These are phyloP conservation scores for Larix kaempferi DNA, from an alignment of 75 land plant species.

Conservation along the genomic window DNA sequence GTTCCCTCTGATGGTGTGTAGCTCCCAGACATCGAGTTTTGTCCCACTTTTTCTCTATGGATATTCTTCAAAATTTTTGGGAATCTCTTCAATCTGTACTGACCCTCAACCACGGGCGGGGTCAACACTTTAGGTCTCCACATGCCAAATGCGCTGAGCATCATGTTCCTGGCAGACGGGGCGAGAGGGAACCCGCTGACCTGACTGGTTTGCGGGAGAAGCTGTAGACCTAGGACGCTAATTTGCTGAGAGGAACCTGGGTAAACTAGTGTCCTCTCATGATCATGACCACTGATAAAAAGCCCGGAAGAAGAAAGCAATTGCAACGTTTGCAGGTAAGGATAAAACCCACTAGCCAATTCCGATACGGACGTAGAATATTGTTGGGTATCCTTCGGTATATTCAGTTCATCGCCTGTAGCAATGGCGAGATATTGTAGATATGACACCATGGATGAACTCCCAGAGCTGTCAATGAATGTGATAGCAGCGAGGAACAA, in stretches of 20 bases:
- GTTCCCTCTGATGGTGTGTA: not conserved
- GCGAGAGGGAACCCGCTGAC: not conserved
- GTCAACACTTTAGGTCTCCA: not conserved
- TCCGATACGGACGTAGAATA: slow-evolving; percentile 14
- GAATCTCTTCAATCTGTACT: slow-evolving; percentile 4
- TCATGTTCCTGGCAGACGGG: not conserved
- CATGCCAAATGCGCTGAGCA: slow-evolving; percentile 6
- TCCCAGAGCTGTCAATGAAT: slow-evolving; percentile 38
- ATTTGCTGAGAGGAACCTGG: not conserved
- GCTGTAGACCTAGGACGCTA: not conserved
- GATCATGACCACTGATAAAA: not conserved
- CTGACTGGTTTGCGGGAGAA: slow-evolving; percentile 1
- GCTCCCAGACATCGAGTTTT: not conserved
- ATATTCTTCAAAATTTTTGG: slow-evolving; percentile 18
- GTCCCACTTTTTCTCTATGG: not conserved
- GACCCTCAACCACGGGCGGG: not conserved
- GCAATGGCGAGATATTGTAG: not conserved
- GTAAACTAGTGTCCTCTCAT: not conserved
- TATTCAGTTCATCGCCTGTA: not conserved
- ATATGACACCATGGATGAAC: slow-evolving; percentile 19
- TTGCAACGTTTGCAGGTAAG: slow-evolving; percentile 30
- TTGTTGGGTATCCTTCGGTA: not conserved
- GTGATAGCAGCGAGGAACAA: slow-evolving; percentile 34
- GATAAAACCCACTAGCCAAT: slow-evolving; percentile 23
- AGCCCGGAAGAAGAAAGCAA: not conserved